These are phyloP conservation scores for Jatropha curcas DNA, from an alignment of 345 rosid species.

Conservation along the genomic window DNA sequence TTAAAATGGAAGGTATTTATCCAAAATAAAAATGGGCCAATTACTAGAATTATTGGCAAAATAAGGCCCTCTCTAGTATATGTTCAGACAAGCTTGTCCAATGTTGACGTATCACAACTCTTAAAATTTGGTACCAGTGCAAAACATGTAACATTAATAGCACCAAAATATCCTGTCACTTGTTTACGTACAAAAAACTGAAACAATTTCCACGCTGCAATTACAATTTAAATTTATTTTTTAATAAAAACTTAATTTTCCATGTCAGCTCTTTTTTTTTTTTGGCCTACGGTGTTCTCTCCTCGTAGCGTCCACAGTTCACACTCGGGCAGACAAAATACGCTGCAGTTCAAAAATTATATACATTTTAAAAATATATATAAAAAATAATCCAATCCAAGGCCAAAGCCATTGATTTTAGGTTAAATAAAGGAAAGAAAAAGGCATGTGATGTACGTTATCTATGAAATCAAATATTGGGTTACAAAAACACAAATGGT, in stretches of 20 bases:
- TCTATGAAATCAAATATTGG: not conserved
- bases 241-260: not conserved
- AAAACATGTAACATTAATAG: not conserved
- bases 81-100: conserved; percentile 8
- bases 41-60: not conserved
- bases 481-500: conserved; percentile 7
- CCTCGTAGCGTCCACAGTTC: not conserved
- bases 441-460: not conserved
- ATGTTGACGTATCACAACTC: not conserved
- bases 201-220: no score
- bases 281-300: no score
- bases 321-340: not conserved
- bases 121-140: not conserved
- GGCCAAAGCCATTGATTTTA: no score
- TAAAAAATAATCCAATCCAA: not conserved
- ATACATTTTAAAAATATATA: not conserved
- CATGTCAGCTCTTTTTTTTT: not conserved
- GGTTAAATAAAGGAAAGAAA: no score
- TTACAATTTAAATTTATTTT: not conserved
- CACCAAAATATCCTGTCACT: not conserved
- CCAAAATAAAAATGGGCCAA: not conserved
- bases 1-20: not conserved
- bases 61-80: not conserved
- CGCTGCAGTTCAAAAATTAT: no score
- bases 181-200: no score